Evolutionary conservation across 2,329 filamentous ascomycete species (phyloP).

Genomic region (Ciborinia camelliae): DNA sequence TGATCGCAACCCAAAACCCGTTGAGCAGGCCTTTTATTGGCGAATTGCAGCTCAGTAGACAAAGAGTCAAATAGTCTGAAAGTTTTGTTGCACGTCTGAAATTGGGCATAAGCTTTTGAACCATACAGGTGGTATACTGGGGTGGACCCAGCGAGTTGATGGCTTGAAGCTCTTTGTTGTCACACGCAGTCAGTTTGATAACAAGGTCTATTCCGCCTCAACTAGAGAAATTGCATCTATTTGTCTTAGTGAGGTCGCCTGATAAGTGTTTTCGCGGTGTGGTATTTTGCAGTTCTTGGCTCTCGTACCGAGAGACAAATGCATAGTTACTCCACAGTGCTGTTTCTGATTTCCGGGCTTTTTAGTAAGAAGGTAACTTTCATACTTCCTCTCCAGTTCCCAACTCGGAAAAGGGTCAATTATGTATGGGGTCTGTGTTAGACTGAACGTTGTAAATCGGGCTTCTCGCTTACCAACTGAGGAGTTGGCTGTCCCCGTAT

Average conservation of each 20-base stretch:
- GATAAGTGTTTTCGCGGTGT: not conserved
- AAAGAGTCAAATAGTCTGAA: fast-evolving
- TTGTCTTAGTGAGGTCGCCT: not conserved
- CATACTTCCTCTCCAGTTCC: not conserved
- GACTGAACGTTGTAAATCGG: not conserved
- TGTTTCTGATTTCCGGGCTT: not conserved
- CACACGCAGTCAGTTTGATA: not conserved
- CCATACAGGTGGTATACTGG: not conserved
- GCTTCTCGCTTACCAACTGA: not conserved
- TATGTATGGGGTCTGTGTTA: not conserved
- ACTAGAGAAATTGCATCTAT: not conserved
- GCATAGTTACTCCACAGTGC: too few relatives aligned
- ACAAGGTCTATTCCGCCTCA: not conserved
- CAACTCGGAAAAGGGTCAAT: fast-evolving
- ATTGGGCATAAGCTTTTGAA: not conserved
- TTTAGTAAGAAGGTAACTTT: not conserved
- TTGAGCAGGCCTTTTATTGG: not conserved
- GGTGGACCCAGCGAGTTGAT: too few relatives aligned
- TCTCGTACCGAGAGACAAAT: not conserved
- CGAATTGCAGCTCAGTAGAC: not conserved
- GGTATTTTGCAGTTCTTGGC: not conserved
- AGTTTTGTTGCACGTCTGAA: not conserved
- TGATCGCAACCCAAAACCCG: fast-evolving
- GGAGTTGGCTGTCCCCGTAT: not conserved
- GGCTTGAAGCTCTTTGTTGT: not conserved